Conservation (phyloP, 1,139 yeast species). For the Diutina scorzettiae region DNA sequence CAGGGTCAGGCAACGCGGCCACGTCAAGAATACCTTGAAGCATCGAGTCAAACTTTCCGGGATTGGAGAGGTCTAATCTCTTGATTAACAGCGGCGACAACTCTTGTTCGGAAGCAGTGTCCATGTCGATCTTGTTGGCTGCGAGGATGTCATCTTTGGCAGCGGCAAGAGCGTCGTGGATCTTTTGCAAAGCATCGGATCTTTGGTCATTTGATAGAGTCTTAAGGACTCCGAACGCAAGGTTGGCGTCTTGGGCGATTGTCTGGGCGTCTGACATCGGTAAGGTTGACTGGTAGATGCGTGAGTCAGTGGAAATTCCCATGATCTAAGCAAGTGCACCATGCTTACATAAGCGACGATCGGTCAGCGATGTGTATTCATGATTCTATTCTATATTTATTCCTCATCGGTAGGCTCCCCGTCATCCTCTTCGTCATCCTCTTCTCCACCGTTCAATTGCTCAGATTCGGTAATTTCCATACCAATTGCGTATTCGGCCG, state of each 20-base stretch:
- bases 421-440: conserved; percentile 11
- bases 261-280: conserved; percentile 4
- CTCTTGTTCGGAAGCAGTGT: conserved; percentile 45
- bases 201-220: conserved; percentile 65
- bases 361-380: no score
- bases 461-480: conserved; percentile 5
- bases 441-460: conserved; percentile 18
- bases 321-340: no score
- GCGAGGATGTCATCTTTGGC: conserved; percentile 49
- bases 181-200: conserved; percentile 56
- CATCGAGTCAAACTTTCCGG: conserved; percentile 88
- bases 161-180: conserved; percentile 53
- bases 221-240: conserved; percentile 70
- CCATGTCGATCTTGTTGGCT: conserved; percentile 70
- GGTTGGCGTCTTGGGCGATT: conserved; percentile 69
- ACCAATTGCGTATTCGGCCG: conserved; percentile 64
- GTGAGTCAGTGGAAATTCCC: no score
- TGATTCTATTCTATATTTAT: no score
- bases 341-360: no score
- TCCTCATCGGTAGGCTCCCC: conserved; percentile 2
- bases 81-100: conserved; percentile 63
- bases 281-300: no score
- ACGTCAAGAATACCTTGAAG: conserved; percentile 90
- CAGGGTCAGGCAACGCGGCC: conserved; percentile 78
- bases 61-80: conserved; percentile 67